A percentile compares a stretch with the other conserved stretches of the same genome.
These are phyloP conservation scores for Trichoderma koningiopsis DNA, from an alignment of 2,329 filamentous ascomycete genomes.

Conservation along the genomic window DNA sequence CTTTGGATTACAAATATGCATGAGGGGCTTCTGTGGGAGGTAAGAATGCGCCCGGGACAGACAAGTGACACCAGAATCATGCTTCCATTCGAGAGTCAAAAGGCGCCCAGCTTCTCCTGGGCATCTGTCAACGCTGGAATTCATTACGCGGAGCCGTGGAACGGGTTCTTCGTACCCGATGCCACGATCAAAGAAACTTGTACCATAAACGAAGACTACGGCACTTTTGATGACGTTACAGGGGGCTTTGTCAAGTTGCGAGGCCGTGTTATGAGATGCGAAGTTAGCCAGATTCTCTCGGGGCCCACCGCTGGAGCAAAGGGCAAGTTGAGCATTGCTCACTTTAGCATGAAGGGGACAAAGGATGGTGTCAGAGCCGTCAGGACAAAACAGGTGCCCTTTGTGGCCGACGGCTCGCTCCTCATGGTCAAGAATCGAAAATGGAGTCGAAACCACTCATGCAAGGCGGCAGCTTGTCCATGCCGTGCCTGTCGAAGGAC, in stretches of 20 bases:
- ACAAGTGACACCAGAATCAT: neutral
- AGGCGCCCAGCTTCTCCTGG: slow-evolving; percentile 21
- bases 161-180: neutral
- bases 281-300: neutral
- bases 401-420: slow-evolving; percentile 8
- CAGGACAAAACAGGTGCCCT: neutral
- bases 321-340: neutral
- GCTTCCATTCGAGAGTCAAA: neutral
- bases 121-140: slow-evolving; percentile 12
- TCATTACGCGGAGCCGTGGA: neutral
- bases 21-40: slow-evolving; percentile 19
- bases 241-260: neutral
- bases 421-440: neutral
- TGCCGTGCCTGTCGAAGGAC: neutral
- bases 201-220: neutral
- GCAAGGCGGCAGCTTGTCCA: neutral
- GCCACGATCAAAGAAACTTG: neutral
- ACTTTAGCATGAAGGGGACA: neutral
- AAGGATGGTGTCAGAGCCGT: neutral
- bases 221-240: neutral
- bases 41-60: neutral
- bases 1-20: slow-evolving; percentile 8
- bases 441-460: neutral
- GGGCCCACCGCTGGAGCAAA: neutral
- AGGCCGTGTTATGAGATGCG: neutral